phyloP scores from a whole-genome alignment of 2,329 filamentous ascomycete species.

The Corinectria fuckeliana region DNA sequence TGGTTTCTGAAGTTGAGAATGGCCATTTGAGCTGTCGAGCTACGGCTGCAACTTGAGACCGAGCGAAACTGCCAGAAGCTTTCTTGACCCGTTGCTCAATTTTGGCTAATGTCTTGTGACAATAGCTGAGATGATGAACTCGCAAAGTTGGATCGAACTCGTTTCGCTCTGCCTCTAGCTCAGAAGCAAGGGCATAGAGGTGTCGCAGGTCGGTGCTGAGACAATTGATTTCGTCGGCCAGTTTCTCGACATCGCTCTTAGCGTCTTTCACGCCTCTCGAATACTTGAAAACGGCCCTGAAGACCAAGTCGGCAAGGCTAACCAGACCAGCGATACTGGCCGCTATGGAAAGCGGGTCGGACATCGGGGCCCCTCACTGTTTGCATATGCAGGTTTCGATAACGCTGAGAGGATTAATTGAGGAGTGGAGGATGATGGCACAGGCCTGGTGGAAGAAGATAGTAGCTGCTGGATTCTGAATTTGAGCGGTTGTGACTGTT shows the following conservation, averaged over 20 bases:
- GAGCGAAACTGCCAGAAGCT: neutral
- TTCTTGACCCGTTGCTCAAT: neutral
- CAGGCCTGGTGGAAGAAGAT: too few relatives aligned
- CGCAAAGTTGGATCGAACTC: conserved; percentile 1
- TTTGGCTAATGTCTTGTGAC: neutral
- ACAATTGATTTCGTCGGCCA: conserved; percentile 7
- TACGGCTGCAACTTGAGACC: neutral
- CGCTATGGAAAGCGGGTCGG: conserved; percentile 14
- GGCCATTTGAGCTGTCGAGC: conserved; percentile 22
- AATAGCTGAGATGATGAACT: conserved; percentile 3
- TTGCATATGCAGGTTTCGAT: too few relatives aligned
- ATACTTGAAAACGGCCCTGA: conserved; percentile 9
- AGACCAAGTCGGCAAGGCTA: conserved; percentile 8
- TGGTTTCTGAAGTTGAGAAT: conserved; percentile 16
- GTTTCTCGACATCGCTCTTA: neutral
- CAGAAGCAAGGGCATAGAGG: conserved; percentile 2
- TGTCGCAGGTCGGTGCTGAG: neutral
- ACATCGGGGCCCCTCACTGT: neutral
- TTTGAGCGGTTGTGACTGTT: too few relatives aligned
- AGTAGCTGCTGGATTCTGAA: too few relatives aligned
- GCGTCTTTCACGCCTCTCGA: neutral
- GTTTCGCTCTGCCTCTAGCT: conserved; percentile 6
- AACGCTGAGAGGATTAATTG: neutral
- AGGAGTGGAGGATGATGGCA: neutral
- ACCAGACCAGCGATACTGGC: conserved; percentile 18